phyloP scores from a whole-genome alignment of 1,284 basidiomycete genomes.

The Puccinia horiana region DNA sequence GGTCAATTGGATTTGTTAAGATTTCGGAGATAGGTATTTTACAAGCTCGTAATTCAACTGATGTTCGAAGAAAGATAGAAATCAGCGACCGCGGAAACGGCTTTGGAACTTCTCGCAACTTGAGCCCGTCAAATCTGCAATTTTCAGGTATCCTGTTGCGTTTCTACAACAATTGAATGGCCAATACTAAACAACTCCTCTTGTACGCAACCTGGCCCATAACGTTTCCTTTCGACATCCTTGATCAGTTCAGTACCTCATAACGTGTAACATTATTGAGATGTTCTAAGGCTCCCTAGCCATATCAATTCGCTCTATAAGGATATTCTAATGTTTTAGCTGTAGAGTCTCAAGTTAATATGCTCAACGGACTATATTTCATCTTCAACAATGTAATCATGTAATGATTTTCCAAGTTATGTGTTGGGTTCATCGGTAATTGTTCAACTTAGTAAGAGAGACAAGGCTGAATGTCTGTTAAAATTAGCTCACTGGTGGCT shows the following conservation, averaged over 20 bases:
- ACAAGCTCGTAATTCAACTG: slow-evolving; percentile 33
- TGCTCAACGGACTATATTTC: neutral
- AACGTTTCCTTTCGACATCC: neutral
- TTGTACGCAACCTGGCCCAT: neutral
- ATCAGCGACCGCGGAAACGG: neutral
- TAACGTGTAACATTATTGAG: neutral
- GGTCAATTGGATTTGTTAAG: slow-evolving; percentile 21
- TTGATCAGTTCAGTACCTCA: neutral
- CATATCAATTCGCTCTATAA: neutral
- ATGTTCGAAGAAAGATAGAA: neutral
- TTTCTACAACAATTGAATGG: neutral
- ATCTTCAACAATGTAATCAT: no score
- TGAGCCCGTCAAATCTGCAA: neutral
- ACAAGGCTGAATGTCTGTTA: no score
- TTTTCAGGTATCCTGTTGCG: neutral
- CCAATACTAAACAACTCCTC: neutral
- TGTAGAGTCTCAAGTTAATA: neutral
- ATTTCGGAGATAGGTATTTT: slow-evolving; percentile 56
- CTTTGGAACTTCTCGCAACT: neutral
- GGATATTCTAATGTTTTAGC: neutral
- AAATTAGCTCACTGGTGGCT: no score
- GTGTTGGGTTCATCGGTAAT: no score
- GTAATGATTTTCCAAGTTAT: no score
- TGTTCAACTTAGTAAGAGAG: no score
- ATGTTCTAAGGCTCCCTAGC: neutral